Evolutionary conservation across 1,139 yeast genomes (phyloP).

Genomic region (Candida labiduridarum): DNA sequence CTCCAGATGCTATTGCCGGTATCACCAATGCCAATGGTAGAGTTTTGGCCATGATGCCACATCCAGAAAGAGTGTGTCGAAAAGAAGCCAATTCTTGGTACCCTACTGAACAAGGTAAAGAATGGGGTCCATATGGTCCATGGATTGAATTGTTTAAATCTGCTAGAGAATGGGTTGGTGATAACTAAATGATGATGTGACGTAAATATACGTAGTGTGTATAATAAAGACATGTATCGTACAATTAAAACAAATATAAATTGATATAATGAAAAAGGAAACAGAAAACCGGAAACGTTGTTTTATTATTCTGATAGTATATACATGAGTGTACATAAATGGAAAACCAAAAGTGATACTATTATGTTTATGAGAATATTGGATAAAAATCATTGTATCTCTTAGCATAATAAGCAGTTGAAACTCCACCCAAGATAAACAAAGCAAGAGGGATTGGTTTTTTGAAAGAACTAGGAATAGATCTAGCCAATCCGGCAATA

Average conservation of each 20-base stretch:
- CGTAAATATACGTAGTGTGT: neutral
- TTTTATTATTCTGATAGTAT: neutral
- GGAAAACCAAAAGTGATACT: too few relatives aligned
- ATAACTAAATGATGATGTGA: conserved; percentile 17
- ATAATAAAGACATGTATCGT: neutral
- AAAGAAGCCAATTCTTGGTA: conserved; percentile 90
- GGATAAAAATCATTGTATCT: conserved; percentile 73
- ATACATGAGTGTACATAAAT: neutral
- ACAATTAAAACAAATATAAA: neutral
- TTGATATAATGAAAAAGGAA: neutral
- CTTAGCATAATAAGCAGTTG: conserved; percentile 65
- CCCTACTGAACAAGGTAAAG: conserved; percentile 65
- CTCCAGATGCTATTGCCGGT: conserved; percentile 93
- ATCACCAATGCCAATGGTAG: conserved; percentile 88
- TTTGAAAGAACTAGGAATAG: conserved; percentile 56
- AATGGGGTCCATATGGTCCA: conserved; percentile 82
- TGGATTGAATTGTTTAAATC: conserved; percentile 94
- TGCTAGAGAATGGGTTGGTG: conserved; percentile 92
- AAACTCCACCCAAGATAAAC: conserved; percentile 62
- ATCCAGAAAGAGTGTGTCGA: conserved; percentile 94
- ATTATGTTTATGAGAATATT: conserved; percentile 16
- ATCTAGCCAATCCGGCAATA: conserved; percentile 71
- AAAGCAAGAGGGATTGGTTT: conserved; percentile 79
- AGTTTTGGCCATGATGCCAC: conserved; percentile 99
- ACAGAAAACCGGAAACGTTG: neutral